Conservation (phyloP, 345 rosid species). For the rapeseed (Brassica napus) region Da-Ae NC_063437.1:1833001-1833500, state of each 20-base stretch:
- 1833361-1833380: conserved; percentile 8
- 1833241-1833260: conserved; percentile 65
- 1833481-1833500: conserved; percentile 73
- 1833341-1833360: background rate
- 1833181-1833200: background rate
- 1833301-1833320: conserved; percentile 67
- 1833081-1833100: conserved; percentile 48
- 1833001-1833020: conserved; percentile 87
- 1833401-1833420: conserved; percentile 49
- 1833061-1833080: conserved; percentile 72
- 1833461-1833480: conserved; percentile 79
- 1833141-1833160: background rate
- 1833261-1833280: conserved; percentile 65
- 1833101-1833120: conserved; percentile 51
- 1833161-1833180: background rate
- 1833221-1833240: conserved; percentile 76
- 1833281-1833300: conserved; percentile 84
- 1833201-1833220: conserved; percentile 11
- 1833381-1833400: conserved; percentile 8
- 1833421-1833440: conserved; percentile 64
- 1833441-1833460: conserved; percentile 62
- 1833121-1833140: background rate
- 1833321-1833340: conserved; percentile 22
- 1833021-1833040: conserved; percentile 73
- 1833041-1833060: conserved; percentile 91